Base-by-base conservation (phyloP, 2,329 filamentous ascomycete genomes). In the Teratosphaeria pseudoeucalypti region DNA sequence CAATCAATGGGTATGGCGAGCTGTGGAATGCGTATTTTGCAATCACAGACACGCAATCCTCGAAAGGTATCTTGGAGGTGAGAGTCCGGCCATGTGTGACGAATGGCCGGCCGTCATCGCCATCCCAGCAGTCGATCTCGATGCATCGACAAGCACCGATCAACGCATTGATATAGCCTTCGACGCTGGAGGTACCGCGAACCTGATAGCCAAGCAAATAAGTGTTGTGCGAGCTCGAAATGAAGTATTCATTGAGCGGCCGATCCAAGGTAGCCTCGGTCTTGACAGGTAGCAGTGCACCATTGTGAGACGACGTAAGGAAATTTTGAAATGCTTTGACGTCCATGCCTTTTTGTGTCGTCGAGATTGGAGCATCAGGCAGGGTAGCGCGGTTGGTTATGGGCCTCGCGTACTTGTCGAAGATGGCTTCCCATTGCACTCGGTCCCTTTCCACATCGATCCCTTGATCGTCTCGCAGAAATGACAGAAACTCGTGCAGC, bases 121-220 rank as follows among this genome's bases (percentile, higher is more conserved):
- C 94, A 74, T 99, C 91, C 94, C 94, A 99, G 75, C 92, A 97
- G 74, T 99, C 94, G 57, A 99, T 90, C 75, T 99, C 94, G 54
- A 99, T 87, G 73, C 94, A 97, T 56, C 94, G 88, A 72, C 94
- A 99, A 9, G 92, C 92, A 61, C 89, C 87, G 63, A 89, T 86
- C 6, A 99, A 81, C 2, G 92, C 90, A 9, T 86, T 85, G 67
- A 97, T 95, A 75, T 99, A 99, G 52, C 91, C 91, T 73, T 99
- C 94, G 2, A 95, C 89, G 70, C 92, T 97, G 1, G 94, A 96
- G 53, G 89, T 84, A 32, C 92, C 92, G 11, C 86, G 88, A 2
- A 97, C 86, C 73, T 99, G 94, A 58, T 92, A 86, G 14, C 94
- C 94, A 4, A 95, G 80, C 0, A 99, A 85, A 70, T 99, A 99